These are phyloP conservation scores for Wickerhamomyces chaumierensis DNA, from an alignment of 805 yeast genomes.

Conservation along the genomic window DNA sequence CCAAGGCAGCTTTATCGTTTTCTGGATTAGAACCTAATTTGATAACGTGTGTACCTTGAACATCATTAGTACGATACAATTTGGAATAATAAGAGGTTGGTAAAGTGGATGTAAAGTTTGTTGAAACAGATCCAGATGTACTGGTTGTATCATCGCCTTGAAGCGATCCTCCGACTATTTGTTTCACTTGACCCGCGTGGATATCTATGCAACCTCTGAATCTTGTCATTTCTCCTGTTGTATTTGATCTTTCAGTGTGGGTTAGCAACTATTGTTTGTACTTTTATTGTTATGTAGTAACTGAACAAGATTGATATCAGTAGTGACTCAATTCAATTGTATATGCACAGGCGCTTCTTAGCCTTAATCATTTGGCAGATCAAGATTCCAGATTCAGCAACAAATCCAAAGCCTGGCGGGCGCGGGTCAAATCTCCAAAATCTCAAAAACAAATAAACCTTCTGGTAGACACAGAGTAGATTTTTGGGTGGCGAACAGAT, in stretches of 20 bases:
- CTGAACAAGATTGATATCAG: too few species aligned
- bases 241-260: too few species aligned
- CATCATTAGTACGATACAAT: constrained; percentile 46
- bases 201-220: constrained; percentile 94
- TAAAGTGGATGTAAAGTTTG: constrained; percentile 70
- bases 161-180: constrained; percentile 91
- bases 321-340: too few species aligned
- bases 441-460: background rate
- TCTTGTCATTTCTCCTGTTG: constrained; percentile 81
- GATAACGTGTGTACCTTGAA: constrained; percentile 83
- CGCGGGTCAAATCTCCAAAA: background rate
- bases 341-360: too few species aligned
- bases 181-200: constrained; percentile 91
- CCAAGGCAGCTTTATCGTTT: constrained; percentile 74
- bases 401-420: background rate
- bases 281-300: too few species aligned
- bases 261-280: too few species aligned
- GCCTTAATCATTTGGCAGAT: too few species aligned
- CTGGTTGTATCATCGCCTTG: constrained; percentile 35
- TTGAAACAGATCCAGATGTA: constrained; percentile 30
- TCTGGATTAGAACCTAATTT: constrained; percentile 69
- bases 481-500: too few species aligned
- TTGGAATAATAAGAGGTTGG: constrained; percentile 68
- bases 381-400: too few species aligned
- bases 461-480: too few species aligned